Base-by-base conservation (phyloP, 2,329 filamentous ascomycete genomes). In the Hypoxylon sp. region DNA sequence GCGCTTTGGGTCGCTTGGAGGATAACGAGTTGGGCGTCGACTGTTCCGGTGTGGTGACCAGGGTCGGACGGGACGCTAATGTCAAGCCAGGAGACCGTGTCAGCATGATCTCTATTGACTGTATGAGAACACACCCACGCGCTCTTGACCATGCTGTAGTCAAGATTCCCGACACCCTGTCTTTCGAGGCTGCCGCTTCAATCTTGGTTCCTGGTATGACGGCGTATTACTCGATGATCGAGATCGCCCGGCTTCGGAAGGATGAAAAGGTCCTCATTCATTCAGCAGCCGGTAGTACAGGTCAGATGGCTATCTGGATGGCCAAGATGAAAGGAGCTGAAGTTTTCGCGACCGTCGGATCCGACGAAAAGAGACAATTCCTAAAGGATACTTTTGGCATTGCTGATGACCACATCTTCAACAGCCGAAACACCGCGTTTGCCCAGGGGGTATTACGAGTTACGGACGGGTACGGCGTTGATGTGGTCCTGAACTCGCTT, bases 401-500 rank as follows among this genome's bases (percentile, higher is more conserved):
- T 10, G 73, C 75, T 0, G 63, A 68, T 3, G 68, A 74, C 8
- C 78, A 79, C 52, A 78, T 82, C 13, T 77, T 81, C 57, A 75
- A 73, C 37, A 76, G 74, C 53, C 69, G 77, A 8, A 73, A 79
- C 51, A 73, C 68, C 0, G 73, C 73, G 0, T 80, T 81, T 50
- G 74, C 73, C 0, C 57, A 74, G 19, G 76, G 75, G 3, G 60
- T 80, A 17, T 67, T 75, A 56, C 69, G 72, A 10, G 58, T 73
- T 1, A 79, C 77, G 5, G 65, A 73, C n/a, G 73, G 76, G 13
- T 64, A 71, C n/a, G 78, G 78, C 24, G 77, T 79, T 17, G 77
- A 80, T 37, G 73, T 80, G 1, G 75, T 79, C 11, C 59, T 80
- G 0, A 80, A 79, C 66, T 77, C 76, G 1, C 68, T 79, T 3